A percentile compares a stretch with the other conserved stretches of the same genome.
These are phyloP conservation scores for Gaertneriomyces semiglobifer DNA, from an alignment of 192 early-diverging fungal species.

Conservation along the genomic window DNA sequence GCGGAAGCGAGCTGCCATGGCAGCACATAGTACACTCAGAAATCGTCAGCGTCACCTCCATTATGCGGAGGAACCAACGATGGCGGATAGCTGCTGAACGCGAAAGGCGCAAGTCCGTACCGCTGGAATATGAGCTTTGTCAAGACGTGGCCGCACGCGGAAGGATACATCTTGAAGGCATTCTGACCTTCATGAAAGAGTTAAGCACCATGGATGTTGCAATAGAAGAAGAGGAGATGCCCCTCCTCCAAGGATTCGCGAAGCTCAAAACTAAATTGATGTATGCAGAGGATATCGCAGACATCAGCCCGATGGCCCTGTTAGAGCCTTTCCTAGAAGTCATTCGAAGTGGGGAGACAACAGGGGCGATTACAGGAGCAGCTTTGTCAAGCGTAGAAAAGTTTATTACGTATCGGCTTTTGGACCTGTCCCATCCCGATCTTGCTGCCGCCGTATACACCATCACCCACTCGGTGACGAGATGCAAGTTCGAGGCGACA, in stretches of 20 bases:
- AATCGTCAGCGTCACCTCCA: slow-evolving; percentile 68
- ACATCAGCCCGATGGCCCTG: slow-evolving; percentile 42
- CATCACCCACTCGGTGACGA: slow-evolving; percentile 79
- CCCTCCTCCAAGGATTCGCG: slow-evolving; percentile 67
- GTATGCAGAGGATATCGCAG: slow-evolving; percentile 23
- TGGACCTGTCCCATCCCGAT: slow-evolving; percentile 65
- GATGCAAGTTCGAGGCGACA: slow-evolving; percentile 94
- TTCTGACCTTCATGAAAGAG: slow-evolving; percentile 27
- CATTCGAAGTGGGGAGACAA: slow-evolving; percentile 87
- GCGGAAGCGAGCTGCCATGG: slow-evolving; percentile 57
- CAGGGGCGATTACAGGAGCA: slow-evolving; percentile 88
- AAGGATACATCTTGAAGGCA: slow-evolving; percentile 15
- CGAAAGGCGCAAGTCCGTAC: not conserved
- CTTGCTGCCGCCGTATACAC: slow-evolving; percentile 67
- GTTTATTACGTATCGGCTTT: slow-evolving; percentile 78
- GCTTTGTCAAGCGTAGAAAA: slow-evolving; percentile 88
- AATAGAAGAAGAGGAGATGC: slow-evolving; percentile 53
- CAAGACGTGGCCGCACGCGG: slow-evolving; percentile 13
- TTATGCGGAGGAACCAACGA: slow-evolving; percentile 78
- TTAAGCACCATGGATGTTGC: slow-evolving; percentile 8
- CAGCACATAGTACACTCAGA: slow-evolving; percentile 68
- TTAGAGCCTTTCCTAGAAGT: slow-evolving; percentile 91
- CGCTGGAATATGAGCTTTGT: slow-evolving; percentile 20
- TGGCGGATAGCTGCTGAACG: slow-evolving; percentile 55
- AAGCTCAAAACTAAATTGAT: slow-evolving; percentile 59